phyloP scores from a whole-genome alignment of 257 asterid species.

The Salvia hispanica region DNA sequence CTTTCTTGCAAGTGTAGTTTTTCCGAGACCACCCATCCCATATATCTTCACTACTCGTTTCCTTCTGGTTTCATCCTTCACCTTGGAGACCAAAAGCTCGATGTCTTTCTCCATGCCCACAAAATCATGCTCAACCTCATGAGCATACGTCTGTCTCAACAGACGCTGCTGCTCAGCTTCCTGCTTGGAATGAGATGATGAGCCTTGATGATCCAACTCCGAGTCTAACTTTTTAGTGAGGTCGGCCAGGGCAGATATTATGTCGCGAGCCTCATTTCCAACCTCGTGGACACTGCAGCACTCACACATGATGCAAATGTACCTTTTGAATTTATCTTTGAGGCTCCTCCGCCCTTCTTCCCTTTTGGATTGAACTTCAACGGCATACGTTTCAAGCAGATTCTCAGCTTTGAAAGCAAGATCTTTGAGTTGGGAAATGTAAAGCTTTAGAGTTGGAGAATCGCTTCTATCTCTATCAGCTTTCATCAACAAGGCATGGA shows the following conservation, averaged over 20 bases:
- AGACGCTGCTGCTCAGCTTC: too few species aligned
- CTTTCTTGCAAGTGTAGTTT: not conserved
- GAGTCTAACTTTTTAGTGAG: not conserved
- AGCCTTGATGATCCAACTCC: not conserved
- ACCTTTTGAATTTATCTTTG: not conserved
- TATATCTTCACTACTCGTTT: not conserved
- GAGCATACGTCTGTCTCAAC: too few species aligned
- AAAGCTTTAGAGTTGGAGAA: not conserved
- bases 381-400: not conserved
- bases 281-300: not conserved
- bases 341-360: not conserved
- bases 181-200: not conserved
- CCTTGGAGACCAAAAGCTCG: not conserved
- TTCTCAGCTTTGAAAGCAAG: not conserved
- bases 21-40: not conserved
- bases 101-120: constrained; percentile 29
- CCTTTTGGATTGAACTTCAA: not conserved
- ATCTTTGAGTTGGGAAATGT: not conserved
- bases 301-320: not conserved
- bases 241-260: not conserved
- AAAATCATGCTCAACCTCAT: not conserved
- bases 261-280: not conserved
- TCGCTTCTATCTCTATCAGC: too few species aligned
- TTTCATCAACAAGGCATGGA: not conserved
- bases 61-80: not conserved